Conservation (phyloP, 2,329 filamentous ascomycete genomes). For the Fusarium coicis region DNA sequence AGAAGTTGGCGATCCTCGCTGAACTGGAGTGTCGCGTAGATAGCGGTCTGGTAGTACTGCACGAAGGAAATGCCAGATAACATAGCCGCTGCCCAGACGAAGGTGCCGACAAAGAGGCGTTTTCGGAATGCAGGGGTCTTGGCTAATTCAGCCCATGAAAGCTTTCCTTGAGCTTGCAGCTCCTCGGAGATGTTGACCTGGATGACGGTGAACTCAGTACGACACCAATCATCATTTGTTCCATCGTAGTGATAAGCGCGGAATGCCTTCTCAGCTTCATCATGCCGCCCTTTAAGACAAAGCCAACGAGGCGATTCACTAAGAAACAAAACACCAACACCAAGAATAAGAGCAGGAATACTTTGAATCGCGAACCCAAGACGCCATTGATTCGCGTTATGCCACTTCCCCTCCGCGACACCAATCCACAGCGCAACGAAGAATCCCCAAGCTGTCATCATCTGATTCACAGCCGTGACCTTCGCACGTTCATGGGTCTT, state of each 20-base stretch:
- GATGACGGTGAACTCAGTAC: slow-evolving; percentile 48
- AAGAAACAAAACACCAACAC: slow-evolving; percentile 50
- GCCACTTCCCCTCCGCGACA: slow-evolving; percentile 52
- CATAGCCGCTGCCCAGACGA: slow-evolving; percentile 56
- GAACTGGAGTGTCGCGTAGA: slow-evolving; percentile 54
- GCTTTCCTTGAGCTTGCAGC: slow-evolving; percentile 34
- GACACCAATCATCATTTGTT: slow-evolving; percentile 52
- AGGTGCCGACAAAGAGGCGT: slow-evolving; percentile 52
- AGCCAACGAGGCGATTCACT: slow-evolving; percentile 53
- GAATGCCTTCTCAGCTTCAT: slow-evolving; percentile 51
- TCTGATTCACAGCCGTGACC: slow-evolving; percentile 54
- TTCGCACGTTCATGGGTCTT: slow-evolving; percentile 54
- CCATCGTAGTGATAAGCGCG: slow-evolving; percentile 50
- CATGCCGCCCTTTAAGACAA: slow-evolving; percentile 49
- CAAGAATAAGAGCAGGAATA: slow-evolving; percentile 50
- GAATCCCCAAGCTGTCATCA: slow-evolving; percentile 57
- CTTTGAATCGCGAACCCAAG: slow-evolving; percentile 52
- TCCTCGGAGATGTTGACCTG: slow-evolving; percentile 52
- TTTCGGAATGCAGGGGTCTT: slow-evolving; percentile 50
- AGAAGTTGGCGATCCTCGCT: slow-evolving; percentile 51
- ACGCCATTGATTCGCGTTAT: slow-evolving; percentile 53
- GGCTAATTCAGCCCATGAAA: slow-evolving; percentile 50
- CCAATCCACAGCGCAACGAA: slow-evolving; percentile 54
- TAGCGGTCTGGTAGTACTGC: slow-evolving; percentile 56
- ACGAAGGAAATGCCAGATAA: slow-evolving; percentile 56